Conservation (phyloP, 352 stramenopile genomes). For the Globisporangium nunn region DNA sequence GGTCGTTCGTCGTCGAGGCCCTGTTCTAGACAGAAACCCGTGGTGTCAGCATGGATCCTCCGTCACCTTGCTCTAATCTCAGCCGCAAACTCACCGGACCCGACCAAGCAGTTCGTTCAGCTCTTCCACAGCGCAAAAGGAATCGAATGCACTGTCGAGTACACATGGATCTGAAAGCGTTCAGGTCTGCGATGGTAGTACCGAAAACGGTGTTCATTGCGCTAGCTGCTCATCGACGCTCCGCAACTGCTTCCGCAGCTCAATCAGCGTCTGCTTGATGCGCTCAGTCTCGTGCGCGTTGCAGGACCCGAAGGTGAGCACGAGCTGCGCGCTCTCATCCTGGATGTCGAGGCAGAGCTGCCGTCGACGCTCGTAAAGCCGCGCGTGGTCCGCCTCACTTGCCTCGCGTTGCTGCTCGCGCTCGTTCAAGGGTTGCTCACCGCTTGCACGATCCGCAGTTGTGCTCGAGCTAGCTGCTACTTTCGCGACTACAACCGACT, state of each 20-base stretch:
- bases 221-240: conserved; percentile 9
- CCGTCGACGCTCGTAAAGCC: conserved; percentile 24
- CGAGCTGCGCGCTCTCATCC: conserved; percentile 34
- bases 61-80: neutral
- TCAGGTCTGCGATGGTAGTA: too few species aligned
- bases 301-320: conserved; percentile 23
- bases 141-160: neutral
- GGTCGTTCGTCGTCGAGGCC: too few species aligned
- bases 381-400: conserved; percentile 3
- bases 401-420: neutral
- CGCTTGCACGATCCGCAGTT: neutral
- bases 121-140: neutral
- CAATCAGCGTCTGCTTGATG: conserved; percentile 13
- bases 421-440: neutral
- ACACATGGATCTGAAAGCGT: neutral
- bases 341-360: conserved; percentile 54
- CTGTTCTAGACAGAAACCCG: too few species aligned
- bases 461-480: neutral
- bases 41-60: too few species aligned
- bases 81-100: neutral
- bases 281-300: conserved; percentile 11
- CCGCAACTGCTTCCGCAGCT: conserved; percentile 10
- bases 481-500: neutral
- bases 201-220: neutral
- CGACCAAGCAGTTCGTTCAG: neutral